phyloP scores from a whole-genome alignment of 1,284 basidiomycete species.

The Ustilago curta region DNA sequence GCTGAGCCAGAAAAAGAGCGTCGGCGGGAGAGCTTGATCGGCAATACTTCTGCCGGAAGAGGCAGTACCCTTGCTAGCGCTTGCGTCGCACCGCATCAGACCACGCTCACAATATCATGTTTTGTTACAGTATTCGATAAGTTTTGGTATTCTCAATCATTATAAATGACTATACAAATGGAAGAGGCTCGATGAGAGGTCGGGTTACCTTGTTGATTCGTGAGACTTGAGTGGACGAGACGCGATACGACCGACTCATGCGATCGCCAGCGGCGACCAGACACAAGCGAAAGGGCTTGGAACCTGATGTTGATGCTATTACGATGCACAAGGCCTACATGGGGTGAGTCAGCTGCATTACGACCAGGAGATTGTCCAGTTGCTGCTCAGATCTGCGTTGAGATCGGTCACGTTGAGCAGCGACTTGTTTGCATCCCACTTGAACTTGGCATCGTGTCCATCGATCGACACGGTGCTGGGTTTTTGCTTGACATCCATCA shows the following conservation, averaged over 20 bases:
- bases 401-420: slow-evolving; percentile 52
- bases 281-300: too few species aligned
- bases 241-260: too few species aligned
- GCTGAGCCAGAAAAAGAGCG: slow-evolving; percentile 52
- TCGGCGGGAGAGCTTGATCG: slow-evolving; percentile 25
- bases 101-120: not conserved
- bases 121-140: not conserved
- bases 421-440: slow-evolving; percentile 29
- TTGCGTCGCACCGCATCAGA: not conserved
- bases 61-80: too few species aligned
- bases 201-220: too few species aligned
- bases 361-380: slow-evolving; percentile 32
- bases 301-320: too few species aligned
- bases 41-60: slow-evolving; percentile 17
- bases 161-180: not conserved
- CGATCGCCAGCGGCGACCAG: too few species aligned
- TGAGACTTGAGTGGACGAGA: too few species aligned
- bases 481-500: slow-evolving; percentile 71
- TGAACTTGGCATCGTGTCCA: slow-evolving; percentile 10
- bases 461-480: slow-evolving; percentile 38
- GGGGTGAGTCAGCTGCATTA: not conserved
- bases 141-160: slow-evolving; percentile 1
- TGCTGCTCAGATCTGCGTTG: slow-evolving; percentile 36
- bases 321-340: too few species aligned
- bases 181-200: not conserved